Evolutionary conservation across 106 monocot species (phyloP).

Genomic region (Hemerocallis citrina): DNA sequence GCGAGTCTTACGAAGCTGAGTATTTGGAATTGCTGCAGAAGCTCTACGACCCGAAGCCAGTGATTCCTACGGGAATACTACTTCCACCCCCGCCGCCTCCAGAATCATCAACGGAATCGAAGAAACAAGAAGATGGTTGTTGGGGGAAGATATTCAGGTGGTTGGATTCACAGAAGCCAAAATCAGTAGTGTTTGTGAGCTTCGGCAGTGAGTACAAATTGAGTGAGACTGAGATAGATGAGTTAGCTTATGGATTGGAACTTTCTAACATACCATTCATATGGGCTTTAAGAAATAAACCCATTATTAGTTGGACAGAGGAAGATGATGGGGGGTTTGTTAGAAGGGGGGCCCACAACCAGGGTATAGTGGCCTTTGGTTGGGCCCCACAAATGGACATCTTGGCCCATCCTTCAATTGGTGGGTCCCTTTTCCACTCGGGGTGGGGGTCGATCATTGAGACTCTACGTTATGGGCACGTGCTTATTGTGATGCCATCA

Average conservation of each 20-base stretch:
- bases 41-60: not conserved
- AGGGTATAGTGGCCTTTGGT: not conserved
- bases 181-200: constrained; percentile 2
- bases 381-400: constrained; percentile 9
- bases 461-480: constrained; percentile 3
- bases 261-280: not conserved
- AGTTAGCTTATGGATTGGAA: constrained; percentile 3
- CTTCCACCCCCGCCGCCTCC: not conserved
- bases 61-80: not conserved
- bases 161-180: not conserved
- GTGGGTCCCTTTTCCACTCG: not conserved
- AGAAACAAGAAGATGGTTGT: not conserved
- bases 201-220: constrained; percentile 13
- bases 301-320: not conserved
- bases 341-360: not conserved
- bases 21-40: constrained; percentile 3
- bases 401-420: constrained; percentile 9
- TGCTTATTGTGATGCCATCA: constrained; percentile 21
- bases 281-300: not conserved
- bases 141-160: not conserved
- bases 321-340: not conserved
- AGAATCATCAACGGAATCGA: not conserved
- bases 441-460: constrained; percentile 10
- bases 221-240: not conserved
- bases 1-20: constrained; percentile 1